Percentiles rank a stretch among this genome's conserved stretches.
These are phyloP conservation scores for Cryptomeria japonica DNA, from an alignment of 75 land plant genomes.

Conservation along the genomic window DNA sequence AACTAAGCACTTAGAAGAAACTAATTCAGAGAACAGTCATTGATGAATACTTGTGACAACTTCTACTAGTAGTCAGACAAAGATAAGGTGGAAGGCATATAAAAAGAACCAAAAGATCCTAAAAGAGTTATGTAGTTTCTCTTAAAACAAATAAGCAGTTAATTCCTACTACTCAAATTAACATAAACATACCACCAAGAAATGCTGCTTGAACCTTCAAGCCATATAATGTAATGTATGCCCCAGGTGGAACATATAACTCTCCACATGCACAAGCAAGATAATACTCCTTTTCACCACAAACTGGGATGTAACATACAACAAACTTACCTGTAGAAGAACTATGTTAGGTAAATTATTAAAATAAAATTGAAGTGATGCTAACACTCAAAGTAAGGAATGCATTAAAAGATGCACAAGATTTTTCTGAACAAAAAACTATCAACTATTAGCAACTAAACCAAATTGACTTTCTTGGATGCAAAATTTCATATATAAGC, in stretches of 20 bases:
- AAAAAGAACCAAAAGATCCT: background rate
- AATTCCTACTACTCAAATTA: background rate
- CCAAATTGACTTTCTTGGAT: background rate
- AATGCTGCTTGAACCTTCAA: conserved; percentile 88
- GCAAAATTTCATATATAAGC: background rate
- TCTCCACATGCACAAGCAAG: conserved; percentile 92
- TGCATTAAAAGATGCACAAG: background rate
- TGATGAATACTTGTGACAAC: background rate
- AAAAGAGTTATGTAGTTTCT: background rate
- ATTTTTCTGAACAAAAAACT: background rate
- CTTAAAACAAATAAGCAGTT: background rate
- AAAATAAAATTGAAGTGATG: background rate
- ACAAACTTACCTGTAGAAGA: conserved; percentile 77
- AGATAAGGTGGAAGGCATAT: background rate
- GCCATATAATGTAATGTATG: conserved; percentile 84
- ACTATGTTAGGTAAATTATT: background rate
- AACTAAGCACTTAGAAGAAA: background rate
- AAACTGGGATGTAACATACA: conserved; percentile 70
- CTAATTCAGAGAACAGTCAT: background rate
- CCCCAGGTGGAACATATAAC: conserved; percentile 91
- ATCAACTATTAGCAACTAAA: background rate
- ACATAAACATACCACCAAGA: conserved; percentile 74
- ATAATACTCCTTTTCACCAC: conserved; percentile 97
- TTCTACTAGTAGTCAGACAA: background rate
- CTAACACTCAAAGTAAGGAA: background rate